Evolutionary conservation across 768 basidiomycete species (phyloP), one percentile per base, ranked within the genome.

Genomic region (Sarcodon aspratus): DNA sequence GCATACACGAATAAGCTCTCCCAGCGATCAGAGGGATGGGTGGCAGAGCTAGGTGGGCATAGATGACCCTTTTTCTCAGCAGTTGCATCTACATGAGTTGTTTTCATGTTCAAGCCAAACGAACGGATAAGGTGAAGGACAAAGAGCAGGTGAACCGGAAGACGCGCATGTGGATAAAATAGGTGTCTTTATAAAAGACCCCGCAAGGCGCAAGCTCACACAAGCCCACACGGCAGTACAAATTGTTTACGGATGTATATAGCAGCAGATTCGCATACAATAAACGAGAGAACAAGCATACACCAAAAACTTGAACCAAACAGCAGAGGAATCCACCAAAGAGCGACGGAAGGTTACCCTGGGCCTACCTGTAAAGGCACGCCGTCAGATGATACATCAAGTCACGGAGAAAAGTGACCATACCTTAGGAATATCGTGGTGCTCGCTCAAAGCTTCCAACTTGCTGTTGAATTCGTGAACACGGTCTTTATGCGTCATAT

Each of bases 371-470:
- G 57, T 46, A 44, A 48, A 44, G 9, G 17, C 46, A 51, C 53
- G 54, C 45, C 51, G 57, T 63, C 57, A 63, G 57, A 50, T 17
- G 57, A 50, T 9, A 48, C 50, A 34, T 57, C 52, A 33, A 43
- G 38, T 10, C 27, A 18, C 7, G 50, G 36, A 18, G 48, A 50
- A 13, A 47, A 43, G 49, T 44, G 45, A 18, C 58, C 67, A 51
- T 61, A 82, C 89, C 76, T 94, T 93, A 36, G 91, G 91, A 59
- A 93, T 92, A 63, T 94, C 91, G 64, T 95, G 88, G 73, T 93
- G 92, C 69, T 94, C 91, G 63, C 85, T 88, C 50, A 93, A 74
- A 50, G 78, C 69, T 66, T 94, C 92, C 8, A 96, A 71, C 61
- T 93, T 86, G 21, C 75, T 58, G 60, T 96, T 96, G 59, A 94